Conservation (phyloP, 441 rosid species). For the Erodium texanum region DNA sequence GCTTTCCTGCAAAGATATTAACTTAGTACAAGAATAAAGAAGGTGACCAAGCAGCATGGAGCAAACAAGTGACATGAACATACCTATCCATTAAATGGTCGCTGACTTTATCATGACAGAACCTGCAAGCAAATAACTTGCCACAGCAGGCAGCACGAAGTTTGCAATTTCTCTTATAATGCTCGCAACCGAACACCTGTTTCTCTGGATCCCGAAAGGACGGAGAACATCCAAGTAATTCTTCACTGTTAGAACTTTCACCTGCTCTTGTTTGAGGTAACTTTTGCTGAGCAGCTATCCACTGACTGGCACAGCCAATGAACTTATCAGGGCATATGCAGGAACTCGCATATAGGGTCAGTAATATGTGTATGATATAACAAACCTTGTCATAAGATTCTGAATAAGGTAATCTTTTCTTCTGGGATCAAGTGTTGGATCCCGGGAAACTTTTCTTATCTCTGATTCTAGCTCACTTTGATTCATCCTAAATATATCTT, state of each 20-base stretch:
- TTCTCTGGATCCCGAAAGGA: slow-evolving; percentile 65
- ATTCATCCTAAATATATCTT: slow-evolving; percentile 97
- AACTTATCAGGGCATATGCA: background rate
- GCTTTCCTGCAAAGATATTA: slow-evolving; percentile 50
- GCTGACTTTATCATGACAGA: slow-evolving; percentile 91
- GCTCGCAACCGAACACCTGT: slow-evolving; percentile 74
- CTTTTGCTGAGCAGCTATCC: slow-evolving; percentile 82
- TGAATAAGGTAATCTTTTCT: slow-evolving; percentile 70
- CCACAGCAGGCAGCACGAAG: slow-evolving; percentile 85
- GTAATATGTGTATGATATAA: background rate
- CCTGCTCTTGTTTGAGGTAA: slow-evolving; percentile 36
- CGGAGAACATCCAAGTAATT: slow-evolving; percentile 45
- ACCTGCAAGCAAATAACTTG: slow-evolving; percentile 71
- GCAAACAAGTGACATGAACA: background rate
- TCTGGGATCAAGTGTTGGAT: slow-evolving; percentile 76
- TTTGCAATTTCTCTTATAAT: slow-evolving; percentile 90
- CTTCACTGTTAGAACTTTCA: slow-evolving; percentile 46
- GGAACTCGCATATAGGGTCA: background rate
- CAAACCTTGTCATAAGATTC: slow-evolving; percentile 73
- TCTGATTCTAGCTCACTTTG: slow-evolving; percentile 80
- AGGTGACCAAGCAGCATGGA: background rate
- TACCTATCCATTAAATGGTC: slow-evolving; percentile 96
- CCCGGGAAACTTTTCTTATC: slow-evolving; percentile 66
- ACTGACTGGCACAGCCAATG: slow-evolving; percentile 45
- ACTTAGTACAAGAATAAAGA: background rate